phyloP scores from a whole-genome alignment of 2,329 filamentous ascomycete genomes.

The Colletotrichum caudatum region DNA sequence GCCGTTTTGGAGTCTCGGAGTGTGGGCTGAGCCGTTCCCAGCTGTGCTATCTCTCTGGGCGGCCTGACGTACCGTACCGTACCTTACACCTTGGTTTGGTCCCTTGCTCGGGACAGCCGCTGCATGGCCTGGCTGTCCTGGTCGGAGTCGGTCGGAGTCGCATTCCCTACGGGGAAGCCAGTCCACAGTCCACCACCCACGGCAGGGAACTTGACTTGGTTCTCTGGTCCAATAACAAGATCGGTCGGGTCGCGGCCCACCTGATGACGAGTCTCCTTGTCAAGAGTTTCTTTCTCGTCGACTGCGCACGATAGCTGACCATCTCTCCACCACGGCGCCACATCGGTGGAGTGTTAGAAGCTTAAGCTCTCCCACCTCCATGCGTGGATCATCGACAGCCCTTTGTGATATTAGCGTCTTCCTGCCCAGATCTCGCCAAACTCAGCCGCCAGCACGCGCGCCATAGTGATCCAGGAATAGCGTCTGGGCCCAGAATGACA shows the following conservation, averaged over 20 bases:
- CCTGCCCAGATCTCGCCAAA: slow-evolving; percentile 2
- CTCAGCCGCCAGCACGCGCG: slow-evolving; percentile 8
- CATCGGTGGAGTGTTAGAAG: slow-evolving; percentile 36
- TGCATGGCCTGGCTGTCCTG: slow-evolving; percentile 6
- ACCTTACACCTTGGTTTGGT: not conserved
- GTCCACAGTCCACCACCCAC: slow-evolving; percentile 10
- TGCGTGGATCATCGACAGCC: slow-evolving; percentile 30
- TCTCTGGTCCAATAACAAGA: slow-evolving; percentile 19
- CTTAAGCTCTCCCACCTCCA: slow-evolving; percentile 30
- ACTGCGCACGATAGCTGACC: slow-evolving; percentile 5
- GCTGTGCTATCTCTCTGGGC: slow-evolving; percentile 8
- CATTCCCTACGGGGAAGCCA: slow-evolving; percentile 17
- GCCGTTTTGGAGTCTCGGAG: slow-evolving; percentile 31
- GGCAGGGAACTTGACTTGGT: slow-evolving; percentile 9
- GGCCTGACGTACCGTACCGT: too few species aligned
- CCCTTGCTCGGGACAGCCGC: slow-evolving; percentile 1
- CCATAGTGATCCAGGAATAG: slow-evolving; percentile 35
- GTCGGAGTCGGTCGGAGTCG: slow-evolving; percentile 15
- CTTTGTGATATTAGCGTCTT: not conserved
- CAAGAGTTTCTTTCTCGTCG: not conserved
- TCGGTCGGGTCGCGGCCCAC: slow-evolving; percentile 6
- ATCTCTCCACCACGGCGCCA: slow-evolving; percentile 25
- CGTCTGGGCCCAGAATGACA: not conserved
- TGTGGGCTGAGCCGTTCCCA: slow-evolving; percentile 22
- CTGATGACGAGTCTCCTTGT: slow-evolving; percentile 29